Conservation (phyloP, 345 rosid genomes). For the Psidium guajava region DNA sequence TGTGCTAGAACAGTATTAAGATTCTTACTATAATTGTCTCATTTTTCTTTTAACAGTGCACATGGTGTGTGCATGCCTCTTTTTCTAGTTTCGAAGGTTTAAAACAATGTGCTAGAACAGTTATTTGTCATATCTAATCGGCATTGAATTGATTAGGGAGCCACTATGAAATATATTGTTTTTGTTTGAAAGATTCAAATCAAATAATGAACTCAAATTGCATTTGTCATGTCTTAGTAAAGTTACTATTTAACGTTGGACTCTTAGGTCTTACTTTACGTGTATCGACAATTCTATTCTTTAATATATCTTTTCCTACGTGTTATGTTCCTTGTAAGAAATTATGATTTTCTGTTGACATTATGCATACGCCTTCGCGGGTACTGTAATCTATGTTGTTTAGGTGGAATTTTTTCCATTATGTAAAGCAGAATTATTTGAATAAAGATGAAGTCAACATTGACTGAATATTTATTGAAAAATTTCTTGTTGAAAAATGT, state of each 20-base stretch:
- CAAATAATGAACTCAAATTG: background rate
- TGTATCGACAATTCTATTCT: background rate
- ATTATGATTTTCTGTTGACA: background rate
- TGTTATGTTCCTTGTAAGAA: background rate
- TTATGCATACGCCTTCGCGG: background rate
- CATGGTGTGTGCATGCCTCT: too few species aligned
- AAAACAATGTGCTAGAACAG: background rate
- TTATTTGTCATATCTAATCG: background rate
- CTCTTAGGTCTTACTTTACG: background rate
- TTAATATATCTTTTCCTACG: background rate
- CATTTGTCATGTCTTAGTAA: background rate
- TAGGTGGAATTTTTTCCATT: background rate
- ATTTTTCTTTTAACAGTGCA: too few species aligned
- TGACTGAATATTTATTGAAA: background rate
- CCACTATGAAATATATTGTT: background rate
- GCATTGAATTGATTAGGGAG: background rate
- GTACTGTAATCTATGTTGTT: background rate
- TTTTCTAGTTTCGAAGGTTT: background rate
- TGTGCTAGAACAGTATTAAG: too few species aligned
- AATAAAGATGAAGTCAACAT: background rate
- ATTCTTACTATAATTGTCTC: too few species aligned
- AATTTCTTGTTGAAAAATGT: background rate
- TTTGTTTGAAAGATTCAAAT: background rate
- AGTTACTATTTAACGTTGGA: background rate
- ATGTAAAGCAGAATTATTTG: background rate